Base-by-base conservation (phyloP, 192 early-diverging fungal species). In the Piromyces finnis region DNA sequence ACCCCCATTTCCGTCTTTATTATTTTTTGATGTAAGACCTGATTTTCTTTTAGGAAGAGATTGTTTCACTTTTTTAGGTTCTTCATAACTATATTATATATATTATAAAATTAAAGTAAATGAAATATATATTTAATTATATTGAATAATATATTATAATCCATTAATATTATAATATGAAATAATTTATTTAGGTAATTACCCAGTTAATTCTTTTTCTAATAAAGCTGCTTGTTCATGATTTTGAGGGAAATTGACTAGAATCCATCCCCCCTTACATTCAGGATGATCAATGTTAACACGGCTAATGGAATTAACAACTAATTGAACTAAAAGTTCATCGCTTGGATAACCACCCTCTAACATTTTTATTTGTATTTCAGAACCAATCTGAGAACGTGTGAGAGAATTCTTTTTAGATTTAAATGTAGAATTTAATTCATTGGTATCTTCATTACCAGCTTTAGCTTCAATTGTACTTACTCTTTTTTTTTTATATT, bases 131-230 rank as follows among this genome's bases (percentile, higher is more conserved):
- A 32, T 32, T 6, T 32, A 32, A 32, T 37, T 14, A 14, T 37
- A 37, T 12, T 37, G 32, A 37, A 37, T 37, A 37, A 37, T 37
- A 37, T 14, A 37, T 6, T 14, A 37, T 14, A 37, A 37, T 37
- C 7, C 7, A 37, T 37, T 37, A 37, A 14, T 37, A 7, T 35
- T 7, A 35, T 35, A 35, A 35, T 7, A 7, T 35, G 12, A 35
- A 35, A 7, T 7, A 35, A 7, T 35, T 7, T 7, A 35, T 7
- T 35, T 7, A 7, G 3, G 12, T 12, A 35, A 78, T 81, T 82
- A 89, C 87, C 89, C 90, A 29, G 89, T 85, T 12, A 91, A 83
- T 79, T 91, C 90, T 79, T 83, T 84, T 79, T 91, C 90, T 12
- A 91, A 82, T 11, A 90, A 83, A 79, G 87, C 86, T 0, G 90